Evolutionary conservation across 495 filamentous ascomycete genomes (phyloP).

Genomic region (Trypethelium eluteriae): DNA sequence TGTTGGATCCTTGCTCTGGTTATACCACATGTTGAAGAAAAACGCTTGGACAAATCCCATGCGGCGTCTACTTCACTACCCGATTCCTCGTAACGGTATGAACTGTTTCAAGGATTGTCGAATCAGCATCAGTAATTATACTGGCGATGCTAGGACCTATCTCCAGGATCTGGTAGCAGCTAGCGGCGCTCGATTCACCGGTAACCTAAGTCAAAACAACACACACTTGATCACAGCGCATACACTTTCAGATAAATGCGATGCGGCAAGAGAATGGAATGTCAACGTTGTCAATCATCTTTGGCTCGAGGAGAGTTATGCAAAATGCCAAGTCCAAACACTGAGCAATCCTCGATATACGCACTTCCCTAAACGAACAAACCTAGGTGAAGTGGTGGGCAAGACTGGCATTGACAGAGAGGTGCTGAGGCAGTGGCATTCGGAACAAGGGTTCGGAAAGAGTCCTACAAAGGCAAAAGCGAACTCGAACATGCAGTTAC

Average conservation of each 20-base stretch:
- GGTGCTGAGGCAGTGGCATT: neutral
- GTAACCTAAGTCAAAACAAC: slow-evolving; percentile 86
- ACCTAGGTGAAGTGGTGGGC: slow-evolving; percentile 85
- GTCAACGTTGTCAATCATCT: slow-evolving; percentile 87
- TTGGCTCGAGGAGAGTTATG: slow-evolving; percentile 97
- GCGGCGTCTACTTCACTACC: slow-evolving; percentile 79
- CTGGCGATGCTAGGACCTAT: slow-evolving; percentile 86
- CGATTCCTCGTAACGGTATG: slow-evolving; percentile 63
- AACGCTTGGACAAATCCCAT: slow-evolving; percentile 81
- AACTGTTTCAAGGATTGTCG: slow-evolving; percentile 66
- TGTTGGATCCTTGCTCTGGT: slow-evolving; percentile 87
- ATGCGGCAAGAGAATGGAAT: slow-evolving; percentile 85
- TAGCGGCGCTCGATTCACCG: slow-evolving; percentile 77
- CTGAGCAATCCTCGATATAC: slow-evolving; percentile 64
- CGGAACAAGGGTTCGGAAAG: neutral
- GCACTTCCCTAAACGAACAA: slow-evolving; percentile 77
- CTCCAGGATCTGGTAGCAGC: slow-evolving; percentile 84
- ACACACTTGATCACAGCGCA: slow-evolving; percentile 93
- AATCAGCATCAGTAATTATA: slow-evolving; percentile 92
- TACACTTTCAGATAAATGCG: slow-evolving; percentile 78
- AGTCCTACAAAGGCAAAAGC: neutral
- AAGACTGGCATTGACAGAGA: slow-evolving; percentile 59
- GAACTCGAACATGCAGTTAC: neutral
- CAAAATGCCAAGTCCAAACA: slow-evolving; percentile 65
- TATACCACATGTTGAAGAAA: slow-evolving; percentile 82